Evolutionary conservation across 148 eudicot species (phyloP).

Genomic region (Euryodendron excelsum): DNA sequence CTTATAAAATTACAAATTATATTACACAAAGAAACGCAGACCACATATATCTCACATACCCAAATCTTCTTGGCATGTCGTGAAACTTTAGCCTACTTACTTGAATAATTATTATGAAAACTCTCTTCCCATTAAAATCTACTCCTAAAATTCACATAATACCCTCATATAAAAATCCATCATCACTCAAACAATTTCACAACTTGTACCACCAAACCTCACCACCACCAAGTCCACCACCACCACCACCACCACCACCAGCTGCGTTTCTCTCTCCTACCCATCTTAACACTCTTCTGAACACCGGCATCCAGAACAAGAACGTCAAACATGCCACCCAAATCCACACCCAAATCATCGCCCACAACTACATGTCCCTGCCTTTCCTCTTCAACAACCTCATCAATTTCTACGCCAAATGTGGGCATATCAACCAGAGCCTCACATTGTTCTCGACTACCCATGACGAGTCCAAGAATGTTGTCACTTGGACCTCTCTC

Average conservation of each 20-base stretch:
- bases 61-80: too few species aligned
- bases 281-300: slow-evolving; percentile 42
- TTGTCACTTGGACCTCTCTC: slow-evolving; percentile 51
- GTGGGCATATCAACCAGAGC: slow-evolving; percentile 31
- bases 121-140: neutral
- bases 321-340: slow-evolving; percentile 39
- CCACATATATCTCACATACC: too few species aligned
- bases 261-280: slow-evolving; percentile 29
- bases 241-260: neutral
- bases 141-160: neutral
- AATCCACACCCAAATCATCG: slow-evolving; percentile 50
- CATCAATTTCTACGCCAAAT: slow-evolving; percentile 47
- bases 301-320: slow-evolving; percentile 25
- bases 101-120: neutral
- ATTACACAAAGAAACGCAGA: too few species aligned
- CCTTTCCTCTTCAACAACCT: slow-evolving; percentile 47
- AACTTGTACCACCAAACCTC: too few species aligned
- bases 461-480: slow-evolving; percentile 28
- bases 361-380: slow-evolving; percentile 23
- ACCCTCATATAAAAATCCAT: too few species aligned
- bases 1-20: too few species aligned
- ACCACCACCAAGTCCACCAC: too few species aligned
- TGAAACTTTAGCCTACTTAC: too few species aligned
- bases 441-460: slow-evolving; percentile 39
- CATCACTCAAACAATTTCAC: too few species aligned